Percentiles rank a stretch among this genome's conserved stretches.
phyloP scores from a whole-genome alignment of 169 alveolate species.

The Cryptosporidium muris region DNA sequence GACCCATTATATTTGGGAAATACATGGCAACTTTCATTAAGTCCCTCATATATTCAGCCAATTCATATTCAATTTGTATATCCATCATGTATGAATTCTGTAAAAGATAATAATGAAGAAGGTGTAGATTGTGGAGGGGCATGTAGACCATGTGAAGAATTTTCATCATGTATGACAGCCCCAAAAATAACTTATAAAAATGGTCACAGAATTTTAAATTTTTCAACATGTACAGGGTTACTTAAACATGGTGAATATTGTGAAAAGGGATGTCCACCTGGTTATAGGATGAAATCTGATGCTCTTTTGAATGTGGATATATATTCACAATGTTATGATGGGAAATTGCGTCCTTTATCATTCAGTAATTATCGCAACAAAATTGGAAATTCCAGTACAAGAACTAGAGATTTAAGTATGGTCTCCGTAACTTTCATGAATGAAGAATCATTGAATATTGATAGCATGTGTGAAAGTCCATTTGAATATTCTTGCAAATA shows the following conservation, averaged over 20 bases:
- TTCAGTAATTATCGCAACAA: slow-evolving; percentile 6
- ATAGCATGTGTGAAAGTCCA: slow-evolving; percentile 28
- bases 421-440: not conserved
- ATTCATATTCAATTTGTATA: slow-evolving; percentile 22
- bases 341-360: slow-evolving; percentile 18
- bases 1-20: slow-evolving; percentile 62
- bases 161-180: slow-evolving; percentile 23
- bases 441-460: slow-evolving; percentile 4
- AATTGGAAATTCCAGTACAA: not conserved
- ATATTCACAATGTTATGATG: slow-evolving; percentile 69
- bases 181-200: not conserved
- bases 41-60: slow-evolving; percentile 18
- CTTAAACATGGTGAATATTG: slow-evolving; percentile 59
- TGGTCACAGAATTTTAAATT: slow-evolving; percentile 12
- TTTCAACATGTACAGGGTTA: slow-evolving; percentile 56
- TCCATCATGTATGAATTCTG: slow-evolving; percentile 78
- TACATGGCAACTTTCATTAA: slow-evolving; percentile 15
- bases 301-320: slow-evolving; percentile 19
- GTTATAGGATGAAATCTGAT: slow-evolving; percentile 43
- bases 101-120: slow-evolving; percentile 78
- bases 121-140: slow-evolving; percentile 81
- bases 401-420: too few species aligned
- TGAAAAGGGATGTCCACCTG: slow-evolving; percentile 46
- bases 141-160: slow-evolving; percentile 77
- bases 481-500: slow-evolving; percentile 41